phyloP scores from a whole-genome alignment of 805 yeast species.

The Saccharomycopsis sp. region DNA sequence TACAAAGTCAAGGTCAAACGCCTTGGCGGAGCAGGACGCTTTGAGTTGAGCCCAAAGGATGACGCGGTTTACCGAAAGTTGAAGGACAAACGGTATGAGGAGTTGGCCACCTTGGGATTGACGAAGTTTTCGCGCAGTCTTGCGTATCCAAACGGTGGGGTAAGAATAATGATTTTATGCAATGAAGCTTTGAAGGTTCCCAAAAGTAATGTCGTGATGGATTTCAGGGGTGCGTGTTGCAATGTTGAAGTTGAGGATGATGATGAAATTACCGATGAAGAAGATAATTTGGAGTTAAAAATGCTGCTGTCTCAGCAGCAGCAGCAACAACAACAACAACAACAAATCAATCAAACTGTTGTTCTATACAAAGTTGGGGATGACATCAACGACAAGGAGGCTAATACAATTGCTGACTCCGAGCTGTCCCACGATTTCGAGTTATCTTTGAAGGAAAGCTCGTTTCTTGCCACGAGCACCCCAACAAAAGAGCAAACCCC shows the following conservation, averaged over 20 bases:
- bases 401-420: too few relatives aligned
- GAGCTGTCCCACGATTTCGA: too few relatives aligned
- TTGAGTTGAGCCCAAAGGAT: conserved; percentile 16
- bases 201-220: conserved; percentile 38
- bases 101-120: conserved; percentile 16
- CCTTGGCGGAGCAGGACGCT: conserved; percentile 18
- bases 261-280: conserved; percentile 20
- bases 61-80: conserved; percentile 5
- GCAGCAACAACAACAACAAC: not conserved
- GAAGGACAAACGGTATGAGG: conserved; percentile 15
- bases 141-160: conserved; percentile 7
- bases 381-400: too few relatives aligned
- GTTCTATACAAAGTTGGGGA: conserved; percentile 3
- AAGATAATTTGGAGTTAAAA: not conserved
- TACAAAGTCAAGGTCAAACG: conserved; percentile 26
- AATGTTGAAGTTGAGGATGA: conserved; percentile 34
- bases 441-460: too few relatives aligned
- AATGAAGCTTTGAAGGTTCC: conserved; percentile 42
- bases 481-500: too few relatives aligned
- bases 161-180: conserved; percentile 15
- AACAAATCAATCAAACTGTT: not conserved
- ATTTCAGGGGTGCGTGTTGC: conserved; percentile 36
- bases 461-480: too few relatives aligned
- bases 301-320: not conserved
- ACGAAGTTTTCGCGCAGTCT: conserved; percentile 18